Conservation (phyloP, 441 rosid genomes). For the Theobroma grandiflorum region DNA sequence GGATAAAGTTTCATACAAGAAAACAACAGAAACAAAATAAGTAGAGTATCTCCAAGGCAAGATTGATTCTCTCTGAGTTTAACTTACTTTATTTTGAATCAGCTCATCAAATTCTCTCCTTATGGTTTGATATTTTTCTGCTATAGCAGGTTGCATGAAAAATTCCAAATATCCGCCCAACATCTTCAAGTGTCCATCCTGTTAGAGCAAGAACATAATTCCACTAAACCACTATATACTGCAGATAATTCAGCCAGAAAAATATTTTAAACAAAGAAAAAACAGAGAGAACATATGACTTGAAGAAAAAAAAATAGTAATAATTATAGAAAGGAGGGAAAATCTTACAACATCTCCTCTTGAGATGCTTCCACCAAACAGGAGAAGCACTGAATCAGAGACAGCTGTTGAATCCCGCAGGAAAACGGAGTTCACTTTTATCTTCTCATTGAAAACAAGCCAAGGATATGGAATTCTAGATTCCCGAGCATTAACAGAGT, state of each 20-base stretch:
- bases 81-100: slow-evolving; percentile 79
- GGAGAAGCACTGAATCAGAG: slow-evolving; percentile 83
- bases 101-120: slow-evolving; percentile 89
- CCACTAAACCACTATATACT: slow-evolving; percentile 14
- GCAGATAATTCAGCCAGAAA: not conserved
- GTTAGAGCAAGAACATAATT: slow-evolving; percentile 33
- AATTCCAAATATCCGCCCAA: slow-evolving; percentile 94
- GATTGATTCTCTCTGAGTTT: slow-evolving; percentile 13
- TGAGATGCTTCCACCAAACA: slow-evolving; percentile 86
- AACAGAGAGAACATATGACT: not conserved
- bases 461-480: slow-evolving; percentile 85
- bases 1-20: slow-evolving; percentile 4
- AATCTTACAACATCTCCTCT: slow-evolving; percentile 68
- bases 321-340: slow-evolving; percentile 11
- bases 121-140: slow-evolving; percentile 67
- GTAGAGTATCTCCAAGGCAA: slow-evolving; percentile 5
- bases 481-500: slow-evolving; percentile 86
- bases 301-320: slow-evolving; percentile 12
- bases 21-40: slow-evolving; percentile 23
- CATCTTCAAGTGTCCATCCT: slow-evolving; percentile 98
- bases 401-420: slow-evolving; percentile 95
- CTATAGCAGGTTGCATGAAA: slow-evolving; percentile 76
- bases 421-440: slow-evolving; percentile 90
- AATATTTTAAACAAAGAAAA: not conserved
- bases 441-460: slow-evolving; percentile 96